Base-by-base conservation (phyloP, 139 green algal species). In the Micractinium conductrix region DNA sequence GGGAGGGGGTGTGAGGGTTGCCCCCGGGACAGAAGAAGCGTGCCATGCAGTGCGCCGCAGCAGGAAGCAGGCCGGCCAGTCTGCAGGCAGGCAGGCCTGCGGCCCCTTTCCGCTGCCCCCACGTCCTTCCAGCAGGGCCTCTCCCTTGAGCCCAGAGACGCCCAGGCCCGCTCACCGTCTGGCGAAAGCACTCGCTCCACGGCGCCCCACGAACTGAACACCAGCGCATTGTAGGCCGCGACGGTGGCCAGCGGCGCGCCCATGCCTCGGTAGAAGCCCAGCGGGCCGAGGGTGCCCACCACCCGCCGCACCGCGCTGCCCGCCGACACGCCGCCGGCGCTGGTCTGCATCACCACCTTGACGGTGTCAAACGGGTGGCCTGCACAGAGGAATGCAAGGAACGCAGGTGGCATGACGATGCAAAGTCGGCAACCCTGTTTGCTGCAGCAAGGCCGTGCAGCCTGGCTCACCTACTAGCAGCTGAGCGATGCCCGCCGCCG, bases 201-300 rank as follows among this genome's bases (percentile, higher is more conserved):
- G 62, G 90, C 87, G 1, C 94, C 94, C 28, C 91, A 81, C 1
- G 85, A 81, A 35, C 90, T 78, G 81, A 97, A 97, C 30, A 97
- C 79, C 16, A 97, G 80, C 0, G 94, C 94, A 43, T 97, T 97
- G 81, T 94, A 96, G 26, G 93, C 69, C 0, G 94, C 94, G 21
- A 97, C 94, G 3, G 93, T 98, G 0, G 93, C 93, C 53, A 97
- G 75, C 5, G 94, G 94, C 3, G 94, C 89, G 12, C 69, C 88
- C 87, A 97, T 93, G n/a, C 94, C 92, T 43, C 87, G 86, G 88
- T 96, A 97, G 0, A 97, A 78, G 2, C 92, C 94, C 22, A 70
- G 63, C 1, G 88, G 14, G 9, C 94, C 94, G 33, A 96, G 89
- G 0, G 86, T 74, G 4, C 78, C 42, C 2, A 97, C 10, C 0